Base-by-base conservation (phyloP, 345 rosid genomes). In the Moringa oleifera region DNA sequence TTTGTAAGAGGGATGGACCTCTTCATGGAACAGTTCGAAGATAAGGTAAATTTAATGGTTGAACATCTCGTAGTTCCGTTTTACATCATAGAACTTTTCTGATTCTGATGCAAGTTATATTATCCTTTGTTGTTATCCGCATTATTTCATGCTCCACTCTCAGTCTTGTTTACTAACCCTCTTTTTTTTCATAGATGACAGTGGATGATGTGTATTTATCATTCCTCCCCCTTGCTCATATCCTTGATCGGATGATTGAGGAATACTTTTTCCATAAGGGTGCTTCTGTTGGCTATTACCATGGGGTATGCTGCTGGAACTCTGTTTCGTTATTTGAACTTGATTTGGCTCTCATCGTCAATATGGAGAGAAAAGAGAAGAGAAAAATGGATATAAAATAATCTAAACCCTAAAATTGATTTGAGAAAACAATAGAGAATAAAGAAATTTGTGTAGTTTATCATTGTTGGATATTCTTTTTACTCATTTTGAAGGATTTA, bases 251-350 rank as follows among this genome's bases (percentile, higher is more conserved):
- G 24, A 50, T 59, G 76, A 83, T 86, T 52, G 97, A 94, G 69
- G 97, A 94, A 76, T 88, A 83, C 54, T 90, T 94, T 71, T 82
- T 90, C 66, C 70, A 79, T 45, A 94, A 76, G 69, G 99, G 99
- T 45, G 99, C 99, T 72, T 85, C 99, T 25, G 81, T 94, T 45
- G 99, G 99, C 69, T 94, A 82, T 73, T 94, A 86, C 70, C 97
- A 94, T 63, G 99, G 97, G 83, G 99, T 94, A 83, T 31, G 75
- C 51, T 68, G 51, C 50, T 58, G 41, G 23, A 37, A 13, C 41
- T 53, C 47, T 52, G 13, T 56, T 47, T 36, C 51, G 54, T 58
- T 23, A 2, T 58, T 37, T 21, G 18, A 37, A 41, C 17, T 15
- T 41, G 6, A 41, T 41, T 41, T 41, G 12, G 47, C n/a, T n/a